Evolutionary conservation across 2,329 filamentous ascomycete species (phyloP), one percentile per base, ranked within the genome.

Genomic region (Metarhizium brunneum): DNA sequence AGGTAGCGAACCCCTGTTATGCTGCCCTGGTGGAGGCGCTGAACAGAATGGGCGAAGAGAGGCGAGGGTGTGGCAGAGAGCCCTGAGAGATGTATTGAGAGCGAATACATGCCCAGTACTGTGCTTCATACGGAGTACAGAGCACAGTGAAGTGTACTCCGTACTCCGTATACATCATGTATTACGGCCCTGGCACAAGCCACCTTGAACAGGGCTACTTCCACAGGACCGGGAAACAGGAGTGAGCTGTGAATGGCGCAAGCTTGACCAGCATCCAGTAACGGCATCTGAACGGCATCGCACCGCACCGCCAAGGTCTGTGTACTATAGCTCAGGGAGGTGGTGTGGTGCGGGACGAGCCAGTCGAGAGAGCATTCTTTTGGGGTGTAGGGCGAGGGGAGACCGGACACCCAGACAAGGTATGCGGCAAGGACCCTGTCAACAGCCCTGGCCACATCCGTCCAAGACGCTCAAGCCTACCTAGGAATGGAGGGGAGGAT

Each of bases 1-100:
- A 5, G 47, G 38, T 25, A 51, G 45, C 29, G 18, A 53, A 56
- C 51, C 57, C 52, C 57, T 52, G 53, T 49, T 43, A n/a, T 30
- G 48, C 45, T 50, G 32, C 25, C n/a, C 10, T 36, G 48, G 43
- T 35, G 54, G 42, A 54, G 47, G n/a, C 14, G 35, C 11, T 29
- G n/a, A 50, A 13, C n/a, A 42, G 16, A 54, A 14, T 35, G 40
- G 47, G 47, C 30, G 14, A 54, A 36, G 50, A 20, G 48, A 14
- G 29, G 47, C 43, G 38, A 38, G 40, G 36, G 52, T 52, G 36
- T 48, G 45, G 25, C 45, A 48, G 45, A 29, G 10, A 40, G 38
- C 38, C 11, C 13, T 16, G 11, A 13, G 11, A 14, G 38, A 40
- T 40, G 13, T 40, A 5, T 40, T 40, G 38, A 40, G 38, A 40